Conservation (phyloP, 176 grass and related monocot genomes). For the Elaeis guineensis region DNA sequence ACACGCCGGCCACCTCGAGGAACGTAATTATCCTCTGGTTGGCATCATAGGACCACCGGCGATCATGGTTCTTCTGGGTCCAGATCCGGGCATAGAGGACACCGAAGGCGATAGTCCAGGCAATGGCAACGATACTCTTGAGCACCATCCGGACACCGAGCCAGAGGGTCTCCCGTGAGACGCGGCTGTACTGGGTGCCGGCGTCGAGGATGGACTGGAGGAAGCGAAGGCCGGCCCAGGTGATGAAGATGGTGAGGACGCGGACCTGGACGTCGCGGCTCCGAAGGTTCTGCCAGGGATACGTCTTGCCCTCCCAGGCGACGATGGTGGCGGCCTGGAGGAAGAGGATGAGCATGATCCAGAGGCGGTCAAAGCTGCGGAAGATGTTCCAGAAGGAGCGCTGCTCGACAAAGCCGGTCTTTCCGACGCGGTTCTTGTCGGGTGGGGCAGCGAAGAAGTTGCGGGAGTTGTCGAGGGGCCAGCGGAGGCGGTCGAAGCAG, state of each 20-base stretch:
- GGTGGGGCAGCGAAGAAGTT: constrained; percentile 46
- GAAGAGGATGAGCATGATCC: constrained; percentile 83
- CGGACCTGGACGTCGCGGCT: constrained; percentile 58
- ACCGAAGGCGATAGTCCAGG: constrained; percentile 63
- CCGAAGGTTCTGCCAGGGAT: constrained; percentile 60
- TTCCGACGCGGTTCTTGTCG: constrained; percentile 44
- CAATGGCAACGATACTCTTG: constrained; percentile 58
- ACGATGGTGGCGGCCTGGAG: constrained; percentile 78
- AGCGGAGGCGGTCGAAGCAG: constrained; percentile 55
- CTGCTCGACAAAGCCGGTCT: constrained; percentile 95
- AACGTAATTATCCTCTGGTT: constrained; percentile 58
- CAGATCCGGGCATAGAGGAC: constrained; percentile 76
- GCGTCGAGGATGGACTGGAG: constrained; percentile 79
- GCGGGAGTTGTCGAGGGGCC: constrained; percentile 46
- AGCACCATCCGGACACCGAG: constrained; percentile 65
- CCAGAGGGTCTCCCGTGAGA: constrained; percentile 45
- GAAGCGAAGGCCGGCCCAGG: constrained; percentile 71
- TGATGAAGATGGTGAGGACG: constrained; percentile 82
- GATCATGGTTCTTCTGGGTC: constrained; percentile 57
- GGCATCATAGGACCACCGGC: constrained; percentile 57
- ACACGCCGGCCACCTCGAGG: constrained; percentile 67
- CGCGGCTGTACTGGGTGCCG: constrained; percentile 74
- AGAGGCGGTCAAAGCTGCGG: constrained; percentile 84
- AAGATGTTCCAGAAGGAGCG: constrained; percentile 94
- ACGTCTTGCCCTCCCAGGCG: constrained; percentile 47